phyloP scores from a whole-genome alignment of 352 stramenopile species.

The Phytophthora pisi region DNA sequence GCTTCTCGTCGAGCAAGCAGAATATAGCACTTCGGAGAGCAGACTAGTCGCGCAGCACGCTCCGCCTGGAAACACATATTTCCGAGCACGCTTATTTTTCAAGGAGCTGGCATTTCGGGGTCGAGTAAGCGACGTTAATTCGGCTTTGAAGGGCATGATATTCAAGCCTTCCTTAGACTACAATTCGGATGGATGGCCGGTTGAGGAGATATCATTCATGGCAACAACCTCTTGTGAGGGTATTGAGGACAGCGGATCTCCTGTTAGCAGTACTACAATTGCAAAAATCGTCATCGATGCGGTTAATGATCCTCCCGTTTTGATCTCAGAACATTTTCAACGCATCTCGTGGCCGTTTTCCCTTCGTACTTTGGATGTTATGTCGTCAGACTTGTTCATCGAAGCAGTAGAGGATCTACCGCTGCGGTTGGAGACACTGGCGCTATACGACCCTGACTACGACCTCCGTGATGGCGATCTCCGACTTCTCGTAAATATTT shows the following conservation, averaged over 20 bases:
- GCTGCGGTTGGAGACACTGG: slow-evolving; percentile 24
- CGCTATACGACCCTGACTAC: slow-evolving; percentile 37
- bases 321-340: slow-evolving; percentile 43
- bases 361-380: slow-evolving; percentile 6
- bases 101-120: slow-evolving; percentile 39
- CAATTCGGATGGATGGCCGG: slow-evolving; percentile 46
- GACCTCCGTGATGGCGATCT: slow-evolving; percentile 14
- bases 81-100: slow-evolving; percentile 52
- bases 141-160: slow-evolving; percentile 55
- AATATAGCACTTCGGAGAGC: slow-evolving; percentile 26
- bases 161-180: slow-evolving; percentile 59
- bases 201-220: slow-evolving; percentile 41
- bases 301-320: slow-evolving; percentile 41
- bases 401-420: slow-evolving; percentile 50
- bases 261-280: slow-evolving; percentile 16
- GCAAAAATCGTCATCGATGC: slow-evolving; percentile 29
- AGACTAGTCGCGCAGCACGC: slow-evolving; percentile 20
- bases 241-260: background rate
- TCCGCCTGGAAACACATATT: slow-evolving; percentile 11
- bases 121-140: slow-evolving; percentile 47
- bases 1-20: slow-evolving; percentile 32
- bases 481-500: slow-evolving; percentile 45
- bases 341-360: slow-evolving; percentile 9
- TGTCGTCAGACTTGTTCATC: slow-evolving; percentile 14
- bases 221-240: slow-evolving; percentile 17